A percentile compares a stretch with the other conserved stretches of the same genome.
phyloP scores from a whole-genome alignment of 2,329 filamentous ascomycete species.

The Pestalotiopsis sp. region DNA sequence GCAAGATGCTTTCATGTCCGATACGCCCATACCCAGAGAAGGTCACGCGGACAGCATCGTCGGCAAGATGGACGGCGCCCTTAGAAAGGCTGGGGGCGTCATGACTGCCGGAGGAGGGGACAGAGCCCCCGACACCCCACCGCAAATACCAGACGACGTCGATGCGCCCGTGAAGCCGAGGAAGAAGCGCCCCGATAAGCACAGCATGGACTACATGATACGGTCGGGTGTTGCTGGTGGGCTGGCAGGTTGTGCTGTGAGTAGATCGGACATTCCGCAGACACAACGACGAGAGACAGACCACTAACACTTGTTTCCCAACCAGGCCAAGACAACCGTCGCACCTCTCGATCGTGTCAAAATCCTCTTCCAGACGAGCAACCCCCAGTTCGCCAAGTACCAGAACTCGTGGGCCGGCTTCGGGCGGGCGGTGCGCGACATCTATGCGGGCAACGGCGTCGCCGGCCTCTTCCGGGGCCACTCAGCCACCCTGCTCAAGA shows the following conservation, averaged over 20 bases:
- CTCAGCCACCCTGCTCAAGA: conserved; percentile 87
- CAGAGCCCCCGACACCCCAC: conserved; percentile 37
- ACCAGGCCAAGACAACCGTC: conserved; percentile 89
- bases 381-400: conserved; percentile 92
- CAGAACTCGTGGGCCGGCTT: conserved; percentile 86
- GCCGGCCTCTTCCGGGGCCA: conserved; percentile 88
- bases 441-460: conserved; percentile 73
- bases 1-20: conserved; percentile 61
- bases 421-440: conserved; percentile 78
- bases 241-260: conserved; percentile 85
- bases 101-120: conserved; percentile 17
- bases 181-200: conserved; percentile 59
- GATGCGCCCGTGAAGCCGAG: conserved; percentile 49
- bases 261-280: conserved; percentile 30
- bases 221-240: conserved; percentile 86
- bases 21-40: conserved; percentile 43
- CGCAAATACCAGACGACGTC: conserved; percentile 46
- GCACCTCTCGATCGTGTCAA: conserved; percentile 97
- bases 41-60: conserved; percentile 25
- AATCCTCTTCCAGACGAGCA: conserved; percentile 95
- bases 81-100: conserved; percentile 24
- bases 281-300: background rate
- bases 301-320: background rate
- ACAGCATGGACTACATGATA: conserved; percentile 80
- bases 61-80: conserved; percentile 28